These are phyloP conservation scores for Priceomyces haplophilus DNA, from an alignment of 805 yeast genomes.

Conservation along the genomic window DNA sequence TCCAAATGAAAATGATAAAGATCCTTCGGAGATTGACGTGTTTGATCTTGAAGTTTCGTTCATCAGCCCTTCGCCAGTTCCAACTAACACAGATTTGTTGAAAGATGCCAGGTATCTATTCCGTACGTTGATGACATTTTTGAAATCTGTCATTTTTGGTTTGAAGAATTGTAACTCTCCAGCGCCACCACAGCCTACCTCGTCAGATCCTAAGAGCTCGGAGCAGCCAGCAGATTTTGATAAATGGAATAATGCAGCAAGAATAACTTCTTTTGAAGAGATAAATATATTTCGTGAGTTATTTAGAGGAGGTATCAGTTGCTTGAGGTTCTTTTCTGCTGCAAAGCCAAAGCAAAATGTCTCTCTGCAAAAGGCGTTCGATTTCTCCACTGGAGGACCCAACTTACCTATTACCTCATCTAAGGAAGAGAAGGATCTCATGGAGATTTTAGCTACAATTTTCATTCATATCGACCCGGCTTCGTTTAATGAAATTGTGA, in stretches of 20 bases:
- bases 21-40: conserved; percentile 32
- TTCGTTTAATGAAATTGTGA: conserved; percentile 88
- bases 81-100: conserved; percentile 58
- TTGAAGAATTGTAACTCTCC: conserved; percentile 88
- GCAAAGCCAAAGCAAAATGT: conserved; percentile 45
- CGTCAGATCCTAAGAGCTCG: conserved; percentile 44
- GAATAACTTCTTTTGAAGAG: conserved; percentile 82
- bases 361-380: conserved; percentile 34
- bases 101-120: conserved; percentile 87
- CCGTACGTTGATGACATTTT: conserved; percentile 83
- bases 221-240: conserved; percentile 41
- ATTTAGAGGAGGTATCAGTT: conserved; percentile 80
- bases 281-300: conserved; percentile 70
- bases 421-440: conserved; percentile 89
- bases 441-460: conserved; percentile 93
- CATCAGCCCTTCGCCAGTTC: conserved; percentile 52
- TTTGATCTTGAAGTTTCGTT: conserved; percentile 41
- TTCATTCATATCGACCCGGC: conserved; percentile 94
- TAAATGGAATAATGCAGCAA: conserved; percentile 81
- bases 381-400: conserved; percentile 73
- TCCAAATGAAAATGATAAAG: conserved; percentile 13
- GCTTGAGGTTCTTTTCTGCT: conserved; percentile 70
- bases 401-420: conserved; percentile 81
- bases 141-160: conserved; percentile 87
- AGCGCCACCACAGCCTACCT: conserved; percentile 42